Percentiles rank a stretch among this genome's conserved stretches.
Evolutionary conservation across 192 early-diverging fungal genomes (phyloP).

Genomic region (Coemansia sp.): DNA sequence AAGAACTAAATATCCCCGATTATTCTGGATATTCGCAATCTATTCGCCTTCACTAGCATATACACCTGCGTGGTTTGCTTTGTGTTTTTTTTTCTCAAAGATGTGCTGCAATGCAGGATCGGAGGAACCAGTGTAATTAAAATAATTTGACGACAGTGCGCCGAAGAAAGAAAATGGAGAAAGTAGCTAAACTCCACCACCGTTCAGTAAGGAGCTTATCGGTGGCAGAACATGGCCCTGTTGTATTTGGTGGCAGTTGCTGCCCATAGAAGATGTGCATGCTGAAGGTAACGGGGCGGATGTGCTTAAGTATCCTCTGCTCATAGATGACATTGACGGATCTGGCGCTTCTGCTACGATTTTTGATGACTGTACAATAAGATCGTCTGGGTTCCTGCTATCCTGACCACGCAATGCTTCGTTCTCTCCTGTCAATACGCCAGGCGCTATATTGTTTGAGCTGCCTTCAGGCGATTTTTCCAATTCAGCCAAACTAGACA

Average conservation of each 20-base stretch:
- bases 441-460: no score
- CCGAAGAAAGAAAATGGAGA: not conserved
- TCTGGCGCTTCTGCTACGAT: not conserved
- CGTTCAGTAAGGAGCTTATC: constrained; percentile 36
- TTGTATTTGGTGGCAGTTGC: constrained; percentile 16
- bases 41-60: constrained; percentile 42
- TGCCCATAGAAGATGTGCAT: not conserved
- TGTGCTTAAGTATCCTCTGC: constrained; percentile 36
- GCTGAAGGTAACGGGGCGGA: constrained; percentile 23
- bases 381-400: not conserved
- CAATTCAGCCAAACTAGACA: not conserved
- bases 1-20: constrained; percentile 67
- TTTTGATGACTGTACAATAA: not conserved
- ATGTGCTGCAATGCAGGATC: not conserved
- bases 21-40: constrained; percentile 78
- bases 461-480: not conserved
- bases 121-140: not conserved
- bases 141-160: not conserved
- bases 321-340: constrained; percentile 1
- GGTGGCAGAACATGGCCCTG: constrained; percentile 35
- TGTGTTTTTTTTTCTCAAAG: not conserved
- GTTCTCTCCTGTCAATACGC: not conserved
- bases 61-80: not conserved
- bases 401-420: not conserved
- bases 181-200: constrained; percentile 13